A percentile compares a stretch with the other conserved stretches of the same genome.
Conservation (phyloP, 2,329 filamentous ascomycete genomes). For the Pestalotiopsis sp. region DNA sequence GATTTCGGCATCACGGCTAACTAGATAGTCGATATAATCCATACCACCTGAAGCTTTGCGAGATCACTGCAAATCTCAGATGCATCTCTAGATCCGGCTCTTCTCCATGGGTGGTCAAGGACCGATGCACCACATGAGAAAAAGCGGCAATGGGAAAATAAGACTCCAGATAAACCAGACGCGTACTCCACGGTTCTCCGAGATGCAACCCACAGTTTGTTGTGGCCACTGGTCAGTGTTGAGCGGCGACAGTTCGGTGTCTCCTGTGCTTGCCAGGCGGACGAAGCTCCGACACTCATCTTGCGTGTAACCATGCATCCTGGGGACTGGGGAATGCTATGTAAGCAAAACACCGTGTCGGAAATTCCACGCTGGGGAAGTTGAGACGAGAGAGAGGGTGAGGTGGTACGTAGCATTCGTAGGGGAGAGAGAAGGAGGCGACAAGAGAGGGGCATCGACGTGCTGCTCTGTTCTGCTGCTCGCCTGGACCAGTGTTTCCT, state of each 20-base stretch:
- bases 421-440: background rate
- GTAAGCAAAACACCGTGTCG: background rate
- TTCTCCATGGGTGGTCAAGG: background rate
- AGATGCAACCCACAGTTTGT: background rate
- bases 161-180: background rate
- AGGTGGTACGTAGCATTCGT: too few relatives aligned
- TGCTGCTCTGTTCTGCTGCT: background rate
- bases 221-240: background rate
- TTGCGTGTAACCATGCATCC: background rate
- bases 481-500: background rate
- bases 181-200: background rate
- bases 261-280: background rate
- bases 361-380: background rate
- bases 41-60: background rate
- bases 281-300: background rate
- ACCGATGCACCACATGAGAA: background rate
- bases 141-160: background rate
- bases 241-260: background rate
- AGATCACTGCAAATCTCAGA: background rate
- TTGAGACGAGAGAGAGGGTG: background rate
- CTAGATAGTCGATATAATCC: background rate
- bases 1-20: background rate
- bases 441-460: background rate
- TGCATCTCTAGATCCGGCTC: background rate
- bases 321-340: slow-evolving; percentile 1